Conservation (phyloP, 2,329 filamentous ascomycete genomes). For the Beauveria medogensis region DNA sequence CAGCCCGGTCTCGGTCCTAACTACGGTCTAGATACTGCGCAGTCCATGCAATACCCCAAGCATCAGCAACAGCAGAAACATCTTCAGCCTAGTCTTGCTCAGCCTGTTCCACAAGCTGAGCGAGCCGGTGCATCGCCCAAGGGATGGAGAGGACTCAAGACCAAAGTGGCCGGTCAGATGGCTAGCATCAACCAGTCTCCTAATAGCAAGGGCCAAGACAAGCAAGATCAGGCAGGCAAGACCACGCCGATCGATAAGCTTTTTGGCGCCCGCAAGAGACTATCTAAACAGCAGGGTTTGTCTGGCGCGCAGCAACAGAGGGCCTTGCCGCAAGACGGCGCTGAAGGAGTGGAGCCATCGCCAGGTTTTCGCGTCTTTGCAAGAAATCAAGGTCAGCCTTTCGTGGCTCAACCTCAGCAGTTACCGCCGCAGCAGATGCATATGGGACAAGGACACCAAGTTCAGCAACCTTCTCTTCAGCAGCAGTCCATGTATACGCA, state of each 20-base stretch:
- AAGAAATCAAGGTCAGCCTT: background rate
- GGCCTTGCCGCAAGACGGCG: background rate
- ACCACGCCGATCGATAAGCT: constrained; percentile 20
- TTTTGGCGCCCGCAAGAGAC: constrained; percentile 25
- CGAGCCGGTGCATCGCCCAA: background rate
- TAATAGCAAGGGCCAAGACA: background rate
- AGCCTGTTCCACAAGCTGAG: background rate
- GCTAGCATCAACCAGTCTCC: constrained; percentile 9
- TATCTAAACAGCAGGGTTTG: constrained; percentile 20
- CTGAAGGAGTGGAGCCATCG: background rate
- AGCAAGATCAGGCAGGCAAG: constrained; percentile 3
- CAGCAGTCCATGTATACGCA: constrained; percentile 11
- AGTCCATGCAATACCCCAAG: background rate
- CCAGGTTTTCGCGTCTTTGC: background rate
- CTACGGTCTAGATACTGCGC: background rate
- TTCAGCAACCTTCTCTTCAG: background rate
- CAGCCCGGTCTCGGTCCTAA: background rate
- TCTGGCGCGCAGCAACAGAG: background rate
- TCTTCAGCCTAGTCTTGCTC: background rate
- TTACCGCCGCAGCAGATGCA: background rate
- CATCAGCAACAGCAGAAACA: background rate
- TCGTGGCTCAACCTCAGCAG: background rate
- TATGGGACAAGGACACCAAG: background rate
- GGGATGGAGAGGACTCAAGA: constrained; percentile 27
- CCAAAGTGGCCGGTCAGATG: constrained; percentile 25